A percentile compares a stretch with the other conserved stretches of the same genome.
phyloP scores from a whole-genome alignment of 371 early-diverging fungal species.

The Circinella umbellata region DNA sequence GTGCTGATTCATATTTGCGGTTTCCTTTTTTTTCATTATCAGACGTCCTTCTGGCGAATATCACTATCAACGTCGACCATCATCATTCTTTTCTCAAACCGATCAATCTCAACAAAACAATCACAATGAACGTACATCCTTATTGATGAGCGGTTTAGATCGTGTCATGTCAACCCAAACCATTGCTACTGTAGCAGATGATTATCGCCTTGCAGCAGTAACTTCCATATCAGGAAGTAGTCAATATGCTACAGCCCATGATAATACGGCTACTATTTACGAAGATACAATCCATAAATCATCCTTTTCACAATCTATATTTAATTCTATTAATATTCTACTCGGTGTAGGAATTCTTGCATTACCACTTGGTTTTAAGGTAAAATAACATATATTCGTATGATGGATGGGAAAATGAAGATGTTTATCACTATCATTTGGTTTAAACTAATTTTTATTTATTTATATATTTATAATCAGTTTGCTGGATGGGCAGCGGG shows the following conservation, averaged over 20 bases:
- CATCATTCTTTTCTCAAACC: conserved; percentile 6
- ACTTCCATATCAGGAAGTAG: background rate
- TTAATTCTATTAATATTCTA: conserved; percentile 70
- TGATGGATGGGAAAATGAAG: no score
- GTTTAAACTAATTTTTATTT: background rate
- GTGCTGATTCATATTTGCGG: background rate
- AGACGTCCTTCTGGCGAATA: conserved; percentile 12
- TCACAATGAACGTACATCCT: conserved; percentile 25
- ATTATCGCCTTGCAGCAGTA: conserved; percentile 24
- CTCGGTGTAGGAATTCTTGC: conserved; percentile 66
- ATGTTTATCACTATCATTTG: no score
- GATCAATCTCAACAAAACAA: background rate
- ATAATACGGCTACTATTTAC: background rate
- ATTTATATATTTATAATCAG: conserved; percentile 15
- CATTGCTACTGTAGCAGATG: conserved; percentile 43
- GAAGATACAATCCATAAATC: conserved; percentile 33
- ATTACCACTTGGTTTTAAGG: conserved; percentile 67
- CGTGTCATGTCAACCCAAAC: conserved; percentile 36
- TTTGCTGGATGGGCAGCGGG: conserved; percentile 73
- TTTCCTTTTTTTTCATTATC: background rate
- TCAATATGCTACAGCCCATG: background rate
- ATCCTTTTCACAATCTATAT: conserved; percentile 55
- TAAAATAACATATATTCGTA: conserved; percentile 16
- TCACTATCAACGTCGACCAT: background rate
- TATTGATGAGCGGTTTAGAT: conserved; percentile 31